Evolutionary conservation across 176 grass and related monocot genomes (phyloP).

Genomic region (Hsuehochloa calcarea): DNA sequence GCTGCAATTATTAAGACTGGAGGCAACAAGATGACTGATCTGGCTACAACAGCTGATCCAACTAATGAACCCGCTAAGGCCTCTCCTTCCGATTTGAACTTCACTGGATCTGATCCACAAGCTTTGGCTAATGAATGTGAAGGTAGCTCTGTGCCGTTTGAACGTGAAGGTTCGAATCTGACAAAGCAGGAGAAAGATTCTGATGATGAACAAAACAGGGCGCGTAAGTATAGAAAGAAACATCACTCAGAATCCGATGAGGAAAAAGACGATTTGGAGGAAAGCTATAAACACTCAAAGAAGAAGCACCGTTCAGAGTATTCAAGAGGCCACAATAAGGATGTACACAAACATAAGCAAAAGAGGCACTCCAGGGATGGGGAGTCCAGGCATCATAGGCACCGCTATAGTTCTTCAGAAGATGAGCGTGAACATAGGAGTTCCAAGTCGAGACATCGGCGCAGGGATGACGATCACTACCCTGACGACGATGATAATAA

Average conservation of each 20-base stretch:
- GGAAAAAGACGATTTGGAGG: conserved; percentile 38
- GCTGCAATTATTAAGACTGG: conserved; percentile 78
- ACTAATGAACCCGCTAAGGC: conserved; percentile 24
- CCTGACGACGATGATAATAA: conserved; percentile 41
- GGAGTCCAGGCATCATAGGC: conserved; percentile 33
- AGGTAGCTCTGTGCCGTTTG: conserved; percentile 56
- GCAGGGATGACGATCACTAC: conserved; percentile 8
- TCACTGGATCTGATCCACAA: conserved; percentile 27
- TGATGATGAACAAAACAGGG: conserved; percentile 40
- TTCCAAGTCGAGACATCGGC: conserved; percentile 45
- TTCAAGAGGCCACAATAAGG: conserved; percentile 42
- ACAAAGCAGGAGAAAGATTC: conserved; percentile 33
- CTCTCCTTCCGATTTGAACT: conserved; percentile 29
- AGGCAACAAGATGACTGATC: conserved; percentile 35
- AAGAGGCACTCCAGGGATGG: conserved; percentile 42
- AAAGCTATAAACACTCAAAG: conserved; percentile 31
- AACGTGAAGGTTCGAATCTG: conserved; percentile 19
- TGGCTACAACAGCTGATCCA: conserved; percentile 21
- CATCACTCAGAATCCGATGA: conserved; percentile 22
- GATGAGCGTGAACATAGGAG: conserved; percentile 44
- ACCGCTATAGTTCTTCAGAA: conserved; percentile 50
- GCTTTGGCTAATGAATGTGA: conserved; percentile 44
- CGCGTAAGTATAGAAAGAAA: conserved; percentile 46
- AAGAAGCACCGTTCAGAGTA: conserved; percentile 64
- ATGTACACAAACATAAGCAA: conserved; percentile 40